phyloP scores from a whole-genome alignment of 257 asterid species.

The Paulownia fortunei region DNA sequence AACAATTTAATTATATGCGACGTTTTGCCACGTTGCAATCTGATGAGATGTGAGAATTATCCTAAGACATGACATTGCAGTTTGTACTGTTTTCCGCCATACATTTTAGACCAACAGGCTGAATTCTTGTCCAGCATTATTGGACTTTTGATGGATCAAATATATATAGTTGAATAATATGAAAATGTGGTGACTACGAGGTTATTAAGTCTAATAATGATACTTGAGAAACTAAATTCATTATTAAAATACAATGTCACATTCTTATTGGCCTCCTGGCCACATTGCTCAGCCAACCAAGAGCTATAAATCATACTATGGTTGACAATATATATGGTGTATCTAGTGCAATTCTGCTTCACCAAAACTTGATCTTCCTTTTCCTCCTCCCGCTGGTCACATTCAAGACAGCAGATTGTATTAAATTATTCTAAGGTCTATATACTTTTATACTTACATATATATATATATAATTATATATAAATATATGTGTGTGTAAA shows the following conservation, averaged over 20 bases:
- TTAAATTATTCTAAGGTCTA: not conserved
- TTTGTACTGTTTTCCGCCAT: too few species aligned
- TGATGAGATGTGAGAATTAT: too few species aligned
- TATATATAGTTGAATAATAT: not conserved
- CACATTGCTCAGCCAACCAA: slow-evolving; percentile 12
- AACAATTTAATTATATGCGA: too few species aligned
- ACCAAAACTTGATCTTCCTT: not conserved
- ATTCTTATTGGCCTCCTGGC: slow-evolving; percentile 13
- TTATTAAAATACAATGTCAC: not conserved
- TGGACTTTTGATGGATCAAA: too few species aligned
- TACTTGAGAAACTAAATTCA: not conserved
- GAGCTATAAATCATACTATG: not conserved
- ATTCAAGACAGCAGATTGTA: not conserved
- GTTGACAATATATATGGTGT: not conserved
- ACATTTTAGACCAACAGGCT: too few species aligned
- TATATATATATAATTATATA: too few species aligned
- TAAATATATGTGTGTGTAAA: too few species aligned
- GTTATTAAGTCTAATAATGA: too few species aligned
- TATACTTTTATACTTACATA: too few species aligned
- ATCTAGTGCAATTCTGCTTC: slow-evolving; percentile 14
- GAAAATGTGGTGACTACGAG: not conserved
- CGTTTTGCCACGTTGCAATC: too few species aligned
- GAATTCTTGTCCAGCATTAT: too few species aligned
- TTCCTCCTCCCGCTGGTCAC: not conserved
- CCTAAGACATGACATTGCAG: too few species aligned